Percentiles rank a stretch among this genome's conserved stretches.
Conservation (phyloP, 805 yeast species). For the Cephaloascus fragrans region DNA sequence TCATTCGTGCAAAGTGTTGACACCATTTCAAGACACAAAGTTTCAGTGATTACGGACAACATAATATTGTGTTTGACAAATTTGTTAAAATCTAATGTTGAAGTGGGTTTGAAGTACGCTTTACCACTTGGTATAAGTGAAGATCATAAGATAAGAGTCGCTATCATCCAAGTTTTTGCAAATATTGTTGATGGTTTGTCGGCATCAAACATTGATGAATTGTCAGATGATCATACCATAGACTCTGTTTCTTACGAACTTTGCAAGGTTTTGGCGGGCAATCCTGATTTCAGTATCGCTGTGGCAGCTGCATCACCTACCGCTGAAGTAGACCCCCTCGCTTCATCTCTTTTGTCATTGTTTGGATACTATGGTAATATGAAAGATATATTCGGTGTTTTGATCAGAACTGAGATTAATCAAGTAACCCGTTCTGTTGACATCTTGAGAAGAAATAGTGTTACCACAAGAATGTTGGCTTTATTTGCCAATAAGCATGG, state of each 20-base stretch:
- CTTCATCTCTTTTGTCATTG: slow-evolving; percentile 51
- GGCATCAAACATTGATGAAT: neutral
- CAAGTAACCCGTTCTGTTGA: slow-evolving; percentile 56
- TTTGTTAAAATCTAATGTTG: slow-evolving; percentile 61
- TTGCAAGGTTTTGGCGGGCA: slow-evolving; percentile 17
- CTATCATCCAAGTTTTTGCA: slow-evolving; percentile 71
- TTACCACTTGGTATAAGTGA: slow-evolving; percentile 71
- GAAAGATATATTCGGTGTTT: slow-evolving; percentile 38
- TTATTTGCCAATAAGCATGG: slow-evolving; percentile 66
- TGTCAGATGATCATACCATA: slow-evolving; percentile 3
- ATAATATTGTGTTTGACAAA: slow-evolving; percentile 60
- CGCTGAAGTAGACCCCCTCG: slow-evolving; percentile 59
- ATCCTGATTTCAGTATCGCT: slow-evolving; percentile 37
- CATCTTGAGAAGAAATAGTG: slow-evolving; percentile 70
- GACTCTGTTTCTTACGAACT: slow-evolving; percentile 15
- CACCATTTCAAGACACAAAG: slow-evolving; percentile 34
- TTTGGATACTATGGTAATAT: slow-evolving; percentile 27
- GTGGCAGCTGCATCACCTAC: slow-evolving; percentile 57
- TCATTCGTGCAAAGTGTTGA: slow-evolving; percentile 5
- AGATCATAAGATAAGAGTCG: slow-evolving; percentile 52
- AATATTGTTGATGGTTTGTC: slow-evolving; percentile 38
- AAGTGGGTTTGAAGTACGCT: slow-evolving; percentile 67
- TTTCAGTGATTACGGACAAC: slow-evolving; percentile 48
- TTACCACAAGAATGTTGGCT: slow-evolving; percentile 70
- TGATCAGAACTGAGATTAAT: slow-evolving; percentile 54